Percentiles rank a stretch among this genome's conserved stretches.
Conservation (phyloP, 2,329 filamentous ascomycete species). For the Anthostomella pinea region DNA sequence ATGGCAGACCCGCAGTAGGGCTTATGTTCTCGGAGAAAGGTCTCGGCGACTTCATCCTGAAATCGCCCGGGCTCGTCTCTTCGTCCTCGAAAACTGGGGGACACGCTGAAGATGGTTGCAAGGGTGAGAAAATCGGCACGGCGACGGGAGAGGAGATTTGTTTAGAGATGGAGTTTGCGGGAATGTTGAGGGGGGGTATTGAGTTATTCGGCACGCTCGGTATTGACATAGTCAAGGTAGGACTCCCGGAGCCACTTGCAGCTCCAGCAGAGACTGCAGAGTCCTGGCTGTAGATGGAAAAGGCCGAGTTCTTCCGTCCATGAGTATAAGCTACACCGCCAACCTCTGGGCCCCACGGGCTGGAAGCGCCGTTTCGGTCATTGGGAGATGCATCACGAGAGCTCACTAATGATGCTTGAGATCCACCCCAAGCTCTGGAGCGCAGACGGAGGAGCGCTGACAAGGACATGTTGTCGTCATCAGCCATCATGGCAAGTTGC, state of each 20-base stretch:
- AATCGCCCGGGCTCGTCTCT: constrained; percentile 26
- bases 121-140: constrained; percentile 21
- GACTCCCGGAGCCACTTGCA: constrained; percentile 46
- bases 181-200: constrained; percentile 16
- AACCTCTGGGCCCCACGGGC: constrained; percentile 38
- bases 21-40: constrained; percentile 20
- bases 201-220: constrained; percentile 25
- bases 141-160: constrained; percentile 22
- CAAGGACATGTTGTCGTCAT: constrained; percentile 70
- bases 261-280: constrained; percentile 45
- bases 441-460: constrained; percentile 70
- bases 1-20: constrained; percentile 17
- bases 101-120: constrained; percentile 27
- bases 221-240: constrained; percentile 46
- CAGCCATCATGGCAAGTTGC: constrained; percentile 67
- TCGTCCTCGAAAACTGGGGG: constrained; percentile 42
- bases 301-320: constrained; percentile 47
- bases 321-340: constrained; percentile 29
- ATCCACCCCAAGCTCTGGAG: constrained; percentile 76
- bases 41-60: constrained; percentile 7
- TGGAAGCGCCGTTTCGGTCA: constrained; percentile 44
- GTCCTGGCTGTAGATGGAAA: constrained; percentile 47
- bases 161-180: constrained; percentile 23
- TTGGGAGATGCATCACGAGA: constrained; percentile 40
- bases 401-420: constrained; percentile 68